Evolutionary conservation across 225 moss, liverwort and hornwort species (phyloP).

Genomic region (Pleurozium schreberi): DNA sequence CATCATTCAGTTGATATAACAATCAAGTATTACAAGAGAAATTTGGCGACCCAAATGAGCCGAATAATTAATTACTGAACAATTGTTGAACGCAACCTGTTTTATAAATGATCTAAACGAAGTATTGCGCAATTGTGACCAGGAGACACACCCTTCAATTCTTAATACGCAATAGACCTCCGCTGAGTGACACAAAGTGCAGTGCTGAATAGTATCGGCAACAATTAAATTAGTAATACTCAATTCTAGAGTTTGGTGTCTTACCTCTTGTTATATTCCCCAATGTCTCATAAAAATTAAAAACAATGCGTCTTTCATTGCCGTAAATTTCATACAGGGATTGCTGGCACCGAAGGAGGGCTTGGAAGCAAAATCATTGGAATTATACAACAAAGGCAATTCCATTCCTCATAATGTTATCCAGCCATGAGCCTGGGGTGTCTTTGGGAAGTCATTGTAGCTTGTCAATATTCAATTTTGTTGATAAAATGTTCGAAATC

Average conservation of each 20-base stretch:
- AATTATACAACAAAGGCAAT: not conserved
- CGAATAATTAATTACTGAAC: not conserved
- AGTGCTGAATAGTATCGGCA: not conserved
- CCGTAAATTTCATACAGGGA: not conserved
- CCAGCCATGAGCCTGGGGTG: too few species aligned
- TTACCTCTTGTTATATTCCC: not conserved
- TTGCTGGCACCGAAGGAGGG: too few species aligned
- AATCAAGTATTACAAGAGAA: not conserved
- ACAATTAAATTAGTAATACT: not conserved
- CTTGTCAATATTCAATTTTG: not conserved
- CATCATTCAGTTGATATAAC: not conserved
- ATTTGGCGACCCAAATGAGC: too few species aligned
- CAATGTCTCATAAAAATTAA: not conserved
- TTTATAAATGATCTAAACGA: not conserved
- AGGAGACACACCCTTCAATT: not conserved
- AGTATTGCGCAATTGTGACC: too few species aligned
- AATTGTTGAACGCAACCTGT: not conserved
- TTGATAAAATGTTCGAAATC: not conserved
- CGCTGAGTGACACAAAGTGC: not conserved
- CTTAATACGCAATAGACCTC: not conserved
- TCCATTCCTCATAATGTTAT: not conserved
- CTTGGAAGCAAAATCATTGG: not conserved
- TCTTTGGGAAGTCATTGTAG: not conserved
- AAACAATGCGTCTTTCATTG: not conserved
- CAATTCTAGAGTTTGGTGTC: not conserved